A percentile compares a stretch with the other conserved stretches of the same genome.
Evolutionary conservation across 2,329 filamentous ascomycete species (phyloP).

Genomic region (Cercospora canescens): DNA sequence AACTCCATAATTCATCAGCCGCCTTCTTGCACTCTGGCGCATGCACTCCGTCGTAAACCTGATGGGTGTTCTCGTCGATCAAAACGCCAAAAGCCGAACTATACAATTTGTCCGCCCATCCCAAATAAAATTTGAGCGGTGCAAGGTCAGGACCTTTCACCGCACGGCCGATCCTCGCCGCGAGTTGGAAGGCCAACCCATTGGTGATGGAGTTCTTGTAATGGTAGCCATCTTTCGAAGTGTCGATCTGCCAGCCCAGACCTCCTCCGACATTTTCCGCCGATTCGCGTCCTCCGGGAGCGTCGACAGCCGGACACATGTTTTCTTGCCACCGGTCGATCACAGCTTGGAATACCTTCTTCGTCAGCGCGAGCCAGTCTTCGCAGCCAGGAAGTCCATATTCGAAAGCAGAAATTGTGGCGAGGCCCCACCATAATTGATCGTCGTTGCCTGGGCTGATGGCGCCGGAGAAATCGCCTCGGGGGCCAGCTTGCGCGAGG

Average conservation of each 20-base stretch:
- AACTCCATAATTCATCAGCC: constrained; percentile 50
- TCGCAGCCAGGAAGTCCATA: constrained; percentile 55
- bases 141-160: too few species aligned
- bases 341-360: constrained; percentile 78
- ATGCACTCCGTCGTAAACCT: constrained; percentile 50
- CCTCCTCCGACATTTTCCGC: too few species aligned
- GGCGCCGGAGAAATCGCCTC: constrained; percentile 56
- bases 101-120: constrained; percentile 57
- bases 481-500: constrained; percentile 60
- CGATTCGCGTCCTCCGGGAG: constrained; percentile 65
- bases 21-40: constrained; percentile 45
- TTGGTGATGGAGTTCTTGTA: constrained; percentile 89
- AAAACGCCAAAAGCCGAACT: constrained; percentile 49
- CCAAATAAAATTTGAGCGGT: constrained; percentile 60
- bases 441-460: constrained; percentile 51
- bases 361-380: constrained; percentile 68
- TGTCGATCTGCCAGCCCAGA: constrained; percentile 85
- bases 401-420: constrained; percentile 77
- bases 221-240: constrained; percentile 70
- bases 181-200: constrained; percentile 78
- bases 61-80: constrained; percentile 54
- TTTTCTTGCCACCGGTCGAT: constrained; percentile 67
- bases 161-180: constrained; percentile 49
- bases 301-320: constrained; percentile 36
- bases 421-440: constrained; percentile 76